Evolutionary conservation across 2,329 filamentous ascomycete species (phyloP).

Genomic region (Penicillium sp.): DNA sequence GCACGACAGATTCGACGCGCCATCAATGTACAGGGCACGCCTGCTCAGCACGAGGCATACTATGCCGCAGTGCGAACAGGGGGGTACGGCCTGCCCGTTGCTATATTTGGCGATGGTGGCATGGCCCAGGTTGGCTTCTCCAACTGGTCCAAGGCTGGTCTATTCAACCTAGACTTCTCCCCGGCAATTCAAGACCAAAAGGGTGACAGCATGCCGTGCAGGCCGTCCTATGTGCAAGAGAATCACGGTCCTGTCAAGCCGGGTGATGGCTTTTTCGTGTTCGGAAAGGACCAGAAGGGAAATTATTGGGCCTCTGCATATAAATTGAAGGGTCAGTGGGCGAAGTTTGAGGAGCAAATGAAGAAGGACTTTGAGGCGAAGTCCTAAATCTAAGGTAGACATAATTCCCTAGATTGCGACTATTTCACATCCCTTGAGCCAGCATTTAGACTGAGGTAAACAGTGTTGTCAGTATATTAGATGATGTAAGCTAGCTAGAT

Average conservation of each 20-base stretch:
- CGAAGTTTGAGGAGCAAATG: conserved; percentile 13
- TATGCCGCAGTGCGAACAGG: conserved; percentile 10
- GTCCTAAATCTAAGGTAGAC: background rate
- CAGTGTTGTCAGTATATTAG: too few relatives aligned
- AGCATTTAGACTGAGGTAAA: background rate
- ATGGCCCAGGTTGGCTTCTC: conserved; percentile 16
- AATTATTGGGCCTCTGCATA: conserved; percentile 19
- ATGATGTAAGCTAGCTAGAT: too few relatives aligned
- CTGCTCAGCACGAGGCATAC: conserved; percentile 14
- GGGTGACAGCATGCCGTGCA: conserved; percentile 1
- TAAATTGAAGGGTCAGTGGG: conserved; percentile 18
- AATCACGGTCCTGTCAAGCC: conserved; percentile 17
- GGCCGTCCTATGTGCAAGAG: conserved; percentile 16
- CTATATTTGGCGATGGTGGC: conserved; percentile 10
- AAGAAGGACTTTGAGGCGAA: conserved; percentile 9
- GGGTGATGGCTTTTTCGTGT: conserved; percentile 15
- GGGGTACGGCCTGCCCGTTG: conserved; percentile 9
- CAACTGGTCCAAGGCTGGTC: conserved; percentile 13
- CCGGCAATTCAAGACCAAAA: background rate
- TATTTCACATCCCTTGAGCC: background rate
- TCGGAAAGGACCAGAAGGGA: conserved; percentile 15
- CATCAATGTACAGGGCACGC: conserved; percentile 18
- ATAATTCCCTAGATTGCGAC: background rate
- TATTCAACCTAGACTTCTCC: conserved; percentile 14
- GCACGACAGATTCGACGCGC: conserved; percentile 12